These are phyloP conservation scores for Apium graveolens DNA, from an alignment of 129 eudicot genomes.

Conservation along the genomic window DNA sequence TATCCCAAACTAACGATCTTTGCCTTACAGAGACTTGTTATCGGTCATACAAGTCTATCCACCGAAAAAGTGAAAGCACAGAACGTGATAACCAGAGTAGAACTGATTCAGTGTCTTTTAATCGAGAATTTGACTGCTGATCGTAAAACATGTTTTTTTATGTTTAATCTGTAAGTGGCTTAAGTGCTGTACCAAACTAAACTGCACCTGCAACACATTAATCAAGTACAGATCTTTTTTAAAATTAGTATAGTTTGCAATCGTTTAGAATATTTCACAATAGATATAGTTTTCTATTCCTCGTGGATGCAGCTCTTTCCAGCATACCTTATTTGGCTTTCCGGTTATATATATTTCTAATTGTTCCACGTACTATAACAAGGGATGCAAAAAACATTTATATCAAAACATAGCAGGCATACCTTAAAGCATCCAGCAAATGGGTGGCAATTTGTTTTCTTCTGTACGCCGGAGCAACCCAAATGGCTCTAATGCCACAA, in stretches of 20 bases:
- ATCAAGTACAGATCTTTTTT: neutral
- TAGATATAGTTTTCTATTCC: neutral
- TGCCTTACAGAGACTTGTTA: neutral
- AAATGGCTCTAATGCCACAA: slow-evolving; percentile 88
- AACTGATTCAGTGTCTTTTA: neutral
- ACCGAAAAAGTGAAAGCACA: neutral
- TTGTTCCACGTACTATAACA: neutral
- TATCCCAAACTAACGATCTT: neutral
- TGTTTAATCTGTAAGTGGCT: neutral
- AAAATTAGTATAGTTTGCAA: neutral
- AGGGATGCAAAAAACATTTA: neutral
- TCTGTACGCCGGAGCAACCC: slow-evolving; percentile 76
- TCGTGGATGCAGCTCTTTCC: neutral
- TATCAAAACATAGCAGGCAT: slow-evolving; percentile 1
- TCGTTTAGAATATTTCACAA: neutral
- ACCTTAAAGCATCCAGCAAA: slow-evolving; percentile 79
- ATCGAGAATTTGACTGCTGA: neutral
- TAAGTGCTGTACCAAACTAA: neutral
- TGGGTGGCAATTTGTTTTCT: slow-evolving; percentile 66
- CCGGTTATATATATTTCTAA: neutral
- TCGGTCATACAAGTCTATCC: neutral
- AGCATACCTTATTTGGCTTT: neutral
- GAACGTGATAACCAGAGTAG: neutral
- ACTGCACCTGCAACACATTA: neutral
- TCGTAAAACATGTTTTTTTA: neutral